phyloP scores from a whole-genome alignment of 352 stramenopile genomes.

The Phytophthora parvispora region DNA sequence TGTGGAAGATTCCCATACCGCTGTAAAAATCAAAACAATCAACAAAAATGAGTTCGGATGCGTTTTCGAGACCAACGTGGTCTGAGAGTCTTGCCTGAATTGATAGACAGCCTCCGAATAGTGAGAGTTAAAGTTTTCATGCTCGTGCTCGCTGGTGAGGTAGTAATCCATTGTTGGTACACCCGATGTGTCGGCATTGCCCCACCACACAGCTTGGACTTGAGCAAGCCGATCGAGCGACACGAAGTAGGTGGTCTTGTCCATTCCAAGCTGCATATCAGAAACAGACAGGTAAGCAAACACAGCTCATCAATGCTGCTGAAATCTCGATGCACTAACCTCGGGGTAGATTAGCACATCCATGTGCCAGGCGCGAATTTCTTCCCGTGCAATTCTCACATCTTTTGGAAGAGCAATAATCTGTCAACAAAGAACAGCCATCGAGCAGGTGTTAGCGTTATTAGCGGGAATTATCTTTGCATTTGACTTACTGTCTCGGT shows the following conservation, averaged over 20 bases:
- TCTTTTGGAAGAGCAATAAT: constrained; percentile 67
- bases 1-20: constrained; percentile 76
- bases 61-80: neutral
- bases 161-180: constrained; percentile 78
- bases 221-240: constrained; percentile 72
- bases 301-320: neutral
- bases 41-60: neutral
- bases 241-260: constrained; percentile 85
- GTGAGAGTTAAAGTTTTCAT: constrained; percentile 49
- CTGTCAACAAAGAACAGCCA: constrained; percentile 21
- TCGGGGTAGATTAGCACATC: constrained; percentile 82
- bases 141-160: constrained; percentile 75
- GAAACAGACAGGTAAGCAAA: constrained; percentile 8
- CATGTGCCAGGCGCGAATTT: constrained; percentile 61
- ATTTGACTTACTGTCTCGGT: constrained; percentile 43
- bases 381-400: constrained; percentile 45
- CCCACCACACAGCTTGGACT: constrained; percentile 82
- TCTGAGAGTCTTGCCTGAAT: constrained; percentile 59
- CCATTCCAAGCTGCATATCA: constrained; percentile 68
- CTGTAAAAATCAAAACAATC: constrained; percentile 27
- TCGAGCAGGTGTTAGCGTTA: neutral
- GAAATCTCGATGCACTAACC: constrained; percentile 35
- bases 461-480: neutral
- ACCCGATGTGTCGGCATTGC: constrained; percentile 77
- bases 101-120: constrained; percentile 72